These are phyloP conservation scores for Colletotrichum graminicola DNA, from an alignment of 2,329 filamentous ascomycete species.

Conservation along the genomic window DNA sequence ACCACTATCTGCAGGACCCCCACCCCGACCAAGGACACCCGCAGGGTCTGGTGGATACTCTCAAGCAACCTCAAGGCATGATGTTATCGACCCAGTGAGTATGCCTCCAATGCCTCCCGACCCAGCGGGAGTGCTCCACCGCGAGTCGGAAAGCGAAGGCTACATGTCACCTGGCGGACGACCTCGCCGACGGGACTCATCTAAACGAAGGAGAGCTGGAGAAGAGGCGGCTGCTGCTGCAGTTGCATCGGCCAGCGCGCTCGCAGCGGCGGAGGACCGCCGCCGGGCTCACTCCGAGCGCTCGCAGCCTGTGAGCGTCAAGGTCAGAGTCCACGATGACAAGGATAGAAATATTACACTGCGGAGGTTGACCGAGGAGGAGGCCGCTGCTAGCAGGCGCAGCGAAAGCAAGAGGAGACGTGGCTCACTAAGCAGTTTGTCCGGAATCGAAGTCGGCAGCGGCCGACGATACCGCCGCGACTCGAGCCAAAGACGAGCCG, in stretches of 20 bases:
- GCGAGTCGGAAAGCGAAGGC: slow-evolving; percentile 58
- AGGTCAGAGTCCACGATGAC: slow-evolving; percentile 71
- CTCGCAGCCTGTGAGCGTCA: slow-evolving; percentile 67
- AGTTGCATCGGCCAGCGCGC: slow-evolving; percentile 59
- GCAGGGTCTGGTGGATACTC: slow-evolving; percentile 44
- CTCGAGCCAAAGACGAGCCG: slow-evolving; percentile 60
- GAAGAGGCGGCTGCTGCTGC: slow-evolving; percentile 62
- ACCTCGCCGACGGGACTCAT: slow-evolving; percentile 58
- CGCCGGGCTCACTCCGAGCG: slow-evolving; percentile 52
- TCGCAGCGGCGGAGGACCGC: slow-evolving; percentile 63
- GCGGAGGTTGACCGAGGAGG: slow-evolving; percentile 71
- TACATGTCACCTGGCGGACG: slow-evolving; percentile 57
- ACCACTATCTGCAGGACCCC: slow-evolving; percentile 48
- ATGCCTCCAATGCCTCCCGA: slow-evolving; percentile 65
- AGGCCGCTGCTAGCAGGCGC: slow-evolving; percentile 60
- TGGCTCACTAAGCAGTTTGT: slow-evolving; percentile 67
- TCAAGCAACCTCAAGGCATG: slow-evolving; percentile 57
- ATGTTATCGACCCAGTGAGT: slow-evolving; percentile 48
- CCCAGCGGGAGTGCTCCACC: slow-evolving; percentile 56
- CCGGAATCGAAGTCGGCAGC: slow-evolving; percentile 66
- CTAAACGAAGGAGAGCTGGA: slow-evolving; percentile 59
- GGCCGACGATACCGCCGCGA: slow-evolving; percentile 68
- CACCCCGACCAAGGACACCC: slow-evolving; percentile 56
- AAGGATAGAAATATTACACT: slow-evolving; percentile 72
- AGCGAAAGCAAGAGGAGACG: slow-evolving; percentile 54